A percentile compares a stretch with the other conserved stretches of the same genome.
Conservation (phyloP, 1,284 basidiomycete genomes). For the Agroathelia rolfsii region DNA sequence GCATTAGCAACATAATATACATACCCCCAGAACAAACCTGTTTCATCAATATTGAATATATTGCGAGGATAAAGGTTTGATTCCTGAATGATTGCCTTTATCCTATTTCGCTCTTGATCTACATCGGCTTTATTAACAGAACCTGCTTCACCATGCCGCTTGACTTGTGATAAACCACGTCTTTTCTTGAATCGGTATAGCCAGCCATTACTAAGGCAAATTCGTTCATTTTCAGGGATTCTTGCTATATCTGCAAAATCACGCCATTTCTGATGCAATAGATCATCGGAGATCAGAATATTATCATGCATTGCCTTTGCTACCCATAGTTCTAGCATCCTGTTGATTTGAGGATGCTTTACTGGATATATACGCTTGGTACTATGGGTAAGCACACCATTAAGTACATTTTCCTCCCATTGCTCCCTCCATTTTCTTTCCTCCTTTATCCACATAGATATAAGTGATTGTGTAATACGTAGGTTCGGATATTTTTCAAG, state of each 20-base stretch:
- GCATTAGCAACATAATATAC: conserved; percentile 1
- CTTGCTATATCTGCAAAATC: conserved; percentile 16
- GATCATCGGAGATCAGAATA: conserved; percentile 19
- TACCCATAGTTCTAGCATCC: conserved; percentile 25
- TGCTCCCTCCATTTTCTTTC: conserved; percentile 13
- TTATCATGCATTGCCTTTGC: conserved; percentile 19
- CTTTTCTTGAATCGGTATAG: conserved; percentile 17
- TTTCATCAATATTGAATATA: conserved; percentile 28
- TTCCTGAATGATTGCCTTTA: conserved; percentile 15
- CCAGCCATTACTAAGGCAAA: conserved; percentile 24
- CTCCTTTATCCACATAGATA: conserved; percentile 17
- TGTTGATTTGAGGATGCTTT: conserved; percentile 21
- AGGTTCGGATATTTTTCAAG: conserved; percentile 17
- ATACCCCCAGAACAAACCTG: conserved; percentile 23
- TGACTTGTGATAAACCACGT: conserved; percentile 17
- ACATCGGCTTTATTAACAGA: conserved; percentile 14
- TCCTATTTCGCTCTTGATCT: conserved; percentile 12
- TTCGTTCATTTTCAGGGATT: conserved; percentile 16
- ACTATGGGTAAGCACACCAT: too few relatives aligned
- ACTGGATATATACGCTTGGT: too few relatives aligned
- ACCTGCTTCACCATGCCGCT: conserved; percentile 24
- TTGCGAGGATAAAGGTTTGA: conserved; percentile 17
- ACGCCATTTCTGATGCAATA: conserved; percentile 18
- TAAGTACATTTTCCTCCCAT: too few relatives aligned
- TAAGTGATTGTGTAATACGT: conserved; percentile 14